A percentile compares a stretch with the other conserved stretches of the same genome.
Conservation (phyloP, 2,329 filamentous ascomycete genomes). For the Fusarium dlaminii region DNA sequence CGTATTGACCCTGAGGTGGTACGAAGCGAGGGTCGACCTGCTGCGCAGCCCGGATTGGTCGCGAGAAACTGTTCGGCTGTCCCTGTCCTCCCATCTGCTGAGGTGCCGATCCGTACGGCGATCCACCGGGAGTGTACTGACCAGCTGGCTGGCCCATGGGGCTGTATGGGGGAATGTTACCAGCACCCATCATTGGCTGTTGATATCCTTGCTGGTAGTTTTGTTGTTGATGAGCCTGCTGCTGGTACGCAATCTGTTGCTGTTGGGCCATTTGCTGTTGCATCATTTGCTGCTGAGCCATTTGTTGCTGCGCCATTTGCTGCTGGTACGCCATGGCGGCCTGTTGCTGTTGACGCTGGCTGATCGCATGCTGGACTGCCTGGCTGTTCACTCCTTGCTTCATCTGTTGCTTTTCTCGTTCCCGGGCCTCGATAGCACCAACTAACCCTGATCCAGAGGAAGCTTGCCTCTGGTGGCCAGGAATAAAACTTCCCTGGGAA, state of each 20-base stretch:
- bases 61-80: slow-evolving; percentile 45
- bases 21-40: slow-evolving; percentile 42
- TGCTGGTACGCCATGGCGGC: slow-evolving; percentile 26
- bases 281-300: slow-evolving; percentile 42
- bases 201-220: slow-evolving; percentile 38
- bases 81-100: slow-evolving; percentile 34
- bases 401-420: slow-evolving; percentile 79
- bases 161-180: slow-evolving; percentile 39
- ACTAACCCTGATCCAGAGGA: slow-evolving; percentile 71
- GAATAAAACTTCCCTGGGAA: slow-evolving; percentile 64
- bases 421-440: slow-evolving; percentile 80
- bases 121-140: slow-evolving; percentile 32
- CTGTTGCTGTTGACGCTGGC: slow-evolving; percentile 32
- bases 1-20: slow-evolving; percentile 47
- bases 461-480: slow-evolving; percentile 61
- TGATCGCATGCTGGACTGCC: slow-evolving; percentile 35
- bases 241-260: slow-evolving; percentile 51
- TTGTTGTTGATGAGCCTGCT: slow-evolving; percentile 57
- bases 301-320: slow-evolving; percentile 63
- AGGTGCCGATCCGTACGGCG: slow-evolving; percentile 35
- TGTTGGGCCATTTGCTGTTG: slow-evolving; percentile 42
- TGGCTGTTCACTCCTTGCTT: slow-evolving; percentile 69
- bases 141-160: slow-evolving; percentile 37
- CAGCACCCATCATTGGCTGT: slow-evolving; percentile 41
- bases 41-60: slow-evolving; percentile 46